These are phyloP conservation scores for Podospora pseudopauciseta DNA, from an alignment of 495 filamentous ascomycete species.

Conservation along the genomic window DNA sequence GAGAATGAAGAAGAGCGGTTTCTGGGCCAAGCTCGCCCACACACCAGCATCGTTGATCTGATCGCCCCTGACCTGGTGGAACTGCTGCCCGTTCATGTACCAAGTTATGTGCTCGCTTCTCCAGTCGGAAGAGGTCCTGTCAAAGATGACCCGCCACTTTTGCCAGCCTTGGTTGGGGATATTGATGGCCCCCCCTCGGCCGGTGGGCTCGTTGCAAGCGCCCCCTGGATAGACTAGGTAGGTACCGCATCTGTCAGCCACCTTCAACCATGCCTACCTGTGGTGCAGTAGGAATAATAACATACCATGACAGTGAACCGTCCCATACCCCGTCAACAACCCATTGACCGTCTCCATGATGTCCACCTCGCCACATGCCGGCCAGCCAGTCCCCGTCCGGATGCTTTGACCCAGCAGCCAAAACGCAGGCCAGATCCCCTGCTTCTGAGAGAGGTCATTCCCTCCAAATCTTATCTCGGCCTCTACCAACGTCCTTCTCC, in stretches of 20 bases:
- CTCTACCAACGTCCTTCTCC: constrained; percentile 40
- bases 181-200: constrained; percentile 31
- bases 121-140: constrained; percentile 40
- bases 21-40: constrained; percentile 39
- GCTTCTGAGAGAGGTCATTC: constrained; percentile 34
- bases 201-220: constrained; percentile 46
- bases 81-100: constrained; percentile 44
- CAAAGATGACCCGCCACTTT: constrained; percentile 45
- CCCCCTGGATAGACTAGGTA: constrained; percentile 35
- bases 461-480: constrained; percentile 43
- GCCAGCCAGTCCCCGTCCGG: constrained; percentile 42
- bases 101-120: constrained; percentile 44
- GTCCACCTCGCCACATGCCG: constrained; percentile 50
- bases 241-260: neutral
- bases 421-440: constrained; percentile 54
- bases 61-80: constrained; percentile 38
- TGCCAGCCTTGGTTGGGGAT: constrained; percentile 46
- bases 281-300: neutral
- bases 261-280: neutral
- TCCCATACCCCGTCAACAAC: constrained; percentile 41
- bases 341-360: constrained; percentile 50
- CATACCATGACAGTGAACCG: constrained; percentile 42
- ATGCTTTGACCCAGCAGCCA: constrained; percentile 49
- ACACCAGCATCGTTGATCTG: constrained; percentile 34
- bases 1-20: constrained; percentile 43